These are phyloP conservation scores for Cladorrhinum sp. DNA, from an alignment of 2,329 filamentous ascomycete species.

Conservation along the genomic window DNA sequence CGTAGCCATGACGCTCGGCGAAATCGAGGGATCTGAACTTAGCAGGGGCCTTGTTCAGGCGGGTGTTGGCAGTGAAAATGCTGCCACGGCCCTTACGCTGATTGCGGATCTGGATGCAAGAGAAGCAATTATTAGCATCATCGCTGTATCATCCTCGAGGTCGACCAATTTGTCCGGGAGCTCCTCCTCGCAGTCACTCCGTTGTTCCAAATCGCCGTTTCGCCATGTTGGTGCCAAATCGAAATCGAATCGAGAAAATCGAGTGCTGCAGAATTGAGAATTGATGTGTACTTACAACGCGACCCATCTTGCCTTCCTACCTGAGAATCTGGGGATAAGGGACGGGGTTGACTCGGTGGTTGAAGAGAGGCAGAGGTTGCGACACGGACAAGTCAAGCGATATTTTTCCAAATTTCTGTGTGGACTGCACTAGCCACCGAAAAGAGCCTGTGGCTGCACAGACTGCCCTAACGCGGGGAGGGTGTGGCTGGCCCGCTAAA, in stretches of 20 bases:
- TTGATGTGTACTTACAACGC: constrained; percentile 41
- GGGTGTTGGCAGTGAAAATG: constrained; percentile 65
- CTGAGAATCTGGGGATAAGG: constrained; percentile 28
- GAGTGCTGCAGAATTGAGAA: constrained; percentile 13
- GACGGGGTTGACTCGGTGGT: constrained; percentile 28
- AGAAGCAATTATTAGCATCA: constrained; percentile 24
- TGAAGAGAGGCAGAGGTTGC: constrained; percentile 27
- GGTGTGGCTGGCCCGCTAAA: constrained; percentile 15
- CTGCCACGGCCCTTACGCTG: constrained; percentile 60
- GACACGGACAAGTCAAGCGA: constrained; percentile 27
- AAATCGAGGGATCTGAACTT: constrained; percentile 97
- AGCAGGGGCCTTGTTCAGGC: constrained; percentile 88
- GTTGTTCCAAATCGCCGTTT: neutral
- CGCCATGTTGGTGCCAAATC: constrained; percentile 6
- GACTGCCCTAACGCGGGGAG: constrained; percentile 29
- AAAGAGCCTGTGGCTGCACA: constrained; percentile 20
- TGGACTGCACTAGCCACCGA: constrained; percentile 28
- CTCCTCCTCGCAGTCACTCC: neutral
- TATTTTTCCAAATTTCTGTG: constrained; percentile 33
- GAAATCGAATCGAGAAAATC: constrained; percentile 19
- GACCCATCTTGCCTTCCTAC: constrained; percentile 48
- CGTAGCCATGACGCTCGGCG: constrained; percentile 95
- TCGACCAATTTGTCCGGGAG: neutral
- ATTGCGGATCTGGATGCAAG: constrained; percentile 54
- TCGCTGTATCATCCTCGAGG: constrained; percentile 4